Conservation (phyloP, 2,329 filamentous ascomycete genomes). For the Epichloe bromicola region DNA sequence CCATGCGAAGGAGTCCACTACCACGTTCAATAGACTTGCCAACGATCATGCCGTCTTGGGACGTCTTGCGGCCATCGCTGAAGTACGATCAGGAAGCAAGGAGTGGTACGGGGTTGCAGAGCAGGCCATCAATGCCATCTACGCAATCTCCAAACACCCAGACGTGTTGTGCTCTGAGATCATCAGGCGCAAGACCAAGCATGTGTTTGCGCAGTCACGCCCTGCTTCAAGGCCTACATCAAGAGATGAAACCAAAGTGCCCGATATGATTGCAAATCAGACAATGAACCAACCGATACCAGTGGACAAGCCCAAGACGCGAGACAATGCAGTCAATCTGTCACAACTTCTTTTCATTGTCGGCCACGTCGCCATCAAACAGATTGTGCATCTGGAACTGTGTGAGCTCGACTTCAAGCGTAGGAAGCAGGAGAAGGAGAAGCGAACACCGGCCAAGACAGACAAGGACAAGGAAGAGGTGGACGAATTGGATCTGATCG, state of each 20-base stretch:
- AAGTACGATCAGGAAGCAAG: slow-evolving; percentile 77
- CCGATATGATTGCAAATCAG: slow-evolving; percentile 19
- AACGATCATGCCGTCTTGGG: slow-evolving; percentile 85
- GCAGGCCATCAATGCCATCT: slow-evolving; percentile 91
- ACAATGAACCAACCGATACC: slow-evolving; percentile 6
- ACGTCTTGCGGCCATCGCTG: slow-evolving; percentile 70
- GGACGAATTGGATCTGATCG: slow-evolving; percentile 91
- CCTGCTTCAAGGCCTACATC: slow-evolving; percentile 28
- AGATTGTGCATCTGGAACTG: slow-evolving; percentile 96
- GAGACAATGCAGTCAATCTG: slow-evolving; percentile 60
- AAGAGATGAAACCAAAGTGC: slow-evolving; percentile 27
- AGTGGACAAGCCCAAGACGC: slow-evolving; percentile 30
- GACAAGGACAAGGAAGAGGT: slow-evolving; percentile 47
- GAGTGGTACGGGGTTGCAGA: slow-evolving; percentile 96
- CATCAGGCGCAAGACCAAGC: slow-evolving; percentile 70
- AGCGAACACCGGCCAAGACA: slow-evolving; percentile 36
- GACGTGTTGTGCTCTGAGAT: slow-evolving; percentile 89
- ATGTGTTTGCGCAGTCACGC: slow-evolving; percentile 51
- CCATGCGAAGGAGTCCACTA: slow-evolving; percentile 57
- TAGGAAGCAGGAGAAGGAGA: slow-evolving; percentile 81
- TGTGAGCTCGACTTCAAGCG: slow-evolving; percentile 97
- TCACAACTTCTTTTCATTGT: slow-evolving; percentile 92
- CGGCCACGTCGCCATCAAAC: slow-evolving; percentile 93
- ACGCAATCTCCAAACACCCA: slow-evolving; percentile 84
- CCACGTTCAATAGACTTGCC: slow-evolving; percentile 62